Evolutionary conservation across 331 rosid species (phyloP).

Genomic region (Saraca asoca): DNA sequence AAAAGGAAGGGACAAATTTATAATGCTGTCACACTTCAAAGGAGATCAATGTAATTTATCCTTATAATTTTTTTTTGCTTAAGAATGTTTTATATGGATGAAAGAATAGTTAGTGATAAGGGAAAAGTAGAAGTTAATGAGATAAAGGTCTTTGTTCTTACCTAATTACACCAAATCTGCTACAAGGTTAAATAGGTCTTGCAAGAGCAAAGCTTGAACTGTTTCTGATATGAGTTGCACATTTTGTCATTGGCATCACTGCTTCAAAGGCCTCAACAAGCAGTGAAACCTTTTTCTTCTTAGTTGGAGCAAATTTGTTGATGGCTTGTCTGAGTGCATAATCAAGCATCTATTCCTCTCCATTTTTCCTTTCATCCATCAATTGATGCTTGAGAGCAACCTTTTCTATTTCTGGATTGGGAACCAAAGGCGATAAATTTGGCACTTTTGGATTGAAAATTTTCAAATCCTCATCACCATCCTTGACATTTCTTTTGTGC

Average conservation of each 20-base stretch:
- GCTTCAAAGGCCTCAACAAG: slow-evolving; percentile 91
- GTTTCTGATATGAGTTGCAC: slow-evolving; percentile 41
- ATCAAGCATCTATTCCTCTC: slow-evolving; percentile 94
- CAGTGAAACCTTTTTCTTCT: slow-evolving; percentile 86
- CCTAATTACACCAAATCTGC: slow-evolving; percentile 36
- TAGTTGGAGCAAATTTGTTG: slow-evolving; percentile 77
- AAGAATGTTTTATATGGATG: not conserved
- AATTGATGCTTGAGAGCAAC: slow-evolving; percentile 76
- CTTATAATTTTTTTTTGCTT: not conserved
- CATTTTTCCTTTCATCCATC: slow-evolving; percentile 70
- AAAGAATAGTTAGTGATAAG: not conserved
- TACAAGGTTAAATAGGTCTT: slow-evolving; percentile 73
- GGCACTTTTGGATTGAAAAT: slow-evolving; percentile 64
- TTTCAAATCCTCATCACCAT: slow-evolving; percentile 50
- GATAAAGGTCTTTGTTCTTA: not conserved
- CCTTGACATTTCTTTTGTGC: slow-evolving; percentile 39
- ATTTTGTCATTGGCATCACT: slow-evolving; percentile 61
- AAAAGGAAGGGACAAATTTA: too few relatives aligned
- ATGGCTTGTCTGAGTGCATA: slow-evolving; percentile 68
- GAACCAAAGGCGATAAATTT: slow-evolving; percentile 63
- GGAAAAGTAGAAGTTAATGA: not conserved
- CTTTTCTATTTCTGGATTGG: slow-evolving; percentile 62
- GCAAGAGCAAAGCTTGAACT: slow-evolving; percentile 44
- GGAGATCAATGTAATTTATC: too few relatives aligned
- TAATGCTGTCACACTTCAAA: too few relatives aligned